Evolutionary conservation across 306 rosid species (phyloP).

Genomic region (Crataegus laevigata): DNA sequence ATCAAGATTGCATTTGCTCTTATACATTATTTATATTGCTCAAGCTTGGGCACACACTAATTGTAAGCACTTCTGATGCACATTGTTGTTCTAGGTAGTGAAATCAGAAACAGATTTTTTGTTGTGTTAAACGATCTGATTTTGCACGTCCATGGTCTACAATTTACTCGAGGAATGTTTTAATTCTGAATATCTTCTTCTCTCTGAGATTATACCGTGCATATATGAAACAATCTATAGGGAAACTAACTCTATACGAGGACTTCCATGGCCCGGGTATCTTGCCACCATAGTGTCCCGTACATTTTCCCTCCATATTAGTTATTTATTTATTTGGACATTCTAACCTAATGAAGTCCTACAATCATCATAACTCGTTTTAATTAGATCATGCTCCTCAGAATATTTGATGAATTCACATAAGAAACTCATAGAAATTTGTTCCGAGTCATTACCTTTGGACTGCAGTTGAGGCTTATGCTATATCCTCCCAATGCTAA

Average conservation of each 20-base stretch:
- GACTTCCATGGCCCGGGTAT: not conserved
- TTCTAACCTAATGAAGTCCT: too few relatives aligned
- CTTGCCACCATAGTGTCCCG: not conserved
- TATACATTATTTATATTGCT: not conserved
- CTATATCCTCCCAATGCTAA: not conserved
- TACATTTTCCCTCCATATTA: too few relatives aligned
- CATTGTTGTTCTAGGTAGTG: conserved; percentile 6
- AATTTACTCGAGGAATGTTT: not conserved
- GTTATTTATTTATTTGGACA: too few relatives aligned
- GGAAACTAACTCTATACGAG: too few relatives aligned
- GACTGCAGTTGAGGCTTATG: not conserved
- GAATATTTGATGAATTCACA: too few relatives aligned
- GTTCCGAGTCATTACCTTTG: not conserved
- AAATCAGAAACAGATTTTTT: conserved; percentile 10
- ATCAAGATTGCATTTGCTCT: conserved; percentile 10
- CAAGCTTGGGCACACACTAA: conserved; percentile 6
- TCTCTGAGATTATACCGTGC: not conserved
- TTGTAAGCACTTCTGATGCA: conserved; percentile 23
- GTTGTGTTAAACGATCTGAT: conserved; percentile 18
- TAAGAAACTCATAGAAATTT: not conserved
- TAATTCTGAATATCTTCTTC: not conserved
- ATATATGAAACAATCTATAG: too few relatives aligned
- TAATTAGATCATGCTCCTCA: too few relatives aligned
- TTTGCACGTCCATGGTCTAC: not conserved
- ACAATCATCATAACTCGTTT: too few relatives aligned